Base-by-base conservation (phyloP, 306 rosid species). In the Lathyrus aphaca region DNA sequence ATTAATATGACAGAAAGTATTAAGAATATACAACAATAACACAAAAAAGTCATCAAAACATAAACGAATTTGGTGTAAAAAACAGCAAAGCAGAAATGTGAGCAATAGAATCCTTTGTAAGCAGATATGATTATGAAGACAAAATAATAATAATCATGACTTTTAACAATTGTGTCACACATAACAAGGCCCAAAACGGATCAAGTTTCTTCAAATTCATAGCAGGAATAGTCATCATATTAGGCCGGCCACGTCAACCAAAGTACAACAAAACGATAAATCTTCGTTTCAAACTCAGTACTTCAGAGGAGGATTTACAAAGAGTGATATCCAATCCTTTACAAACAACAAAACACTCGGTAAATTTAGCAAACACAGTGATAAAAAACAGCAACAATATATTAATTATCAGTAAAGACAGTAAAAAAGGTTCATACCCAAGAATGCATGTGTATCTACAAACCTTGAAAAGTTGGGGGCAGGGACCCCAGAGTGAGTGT, bases 391-490 rank as follows among this genome's bases (percentile, higher is more conserved):
- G 3, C 18, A 42, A 70, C 16, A 49, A 27, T 4, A 57, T 19
- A 42, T 37, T 3, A 10, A 46, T 4, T 29, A 57, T 23, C 15
- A 6, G 19, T 38, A 14, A 16, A 58, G 6, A 40, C 48, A 66
- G 45, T 64, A 58, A 78, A 37, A 29, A 32, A 29, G 23, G 40
- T 7, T 54, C 35, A 13, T 9, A 45, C 38, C 35, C 21, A 48
- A 40, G 1, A 74, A 74, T 69, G 51, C 53, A 71, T 49, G 18
- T 42, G 13, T 17, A 76, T 69, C n/a, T 7, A 69, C 76, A 8
- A 72, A 92, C 96, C 98, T 83, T 92, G 98, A 81, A 92, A 92
- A 79, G 98, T 92, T 42, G 96, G 98, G 16, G 96, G 98, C 58
- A 92, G 83, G 60, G 86, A 78, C 60, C 98, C 98, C 57, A 92